Conservation (phyloP, 805 yeast genomes). For the Ogataea parapolymorpha region DNA sequence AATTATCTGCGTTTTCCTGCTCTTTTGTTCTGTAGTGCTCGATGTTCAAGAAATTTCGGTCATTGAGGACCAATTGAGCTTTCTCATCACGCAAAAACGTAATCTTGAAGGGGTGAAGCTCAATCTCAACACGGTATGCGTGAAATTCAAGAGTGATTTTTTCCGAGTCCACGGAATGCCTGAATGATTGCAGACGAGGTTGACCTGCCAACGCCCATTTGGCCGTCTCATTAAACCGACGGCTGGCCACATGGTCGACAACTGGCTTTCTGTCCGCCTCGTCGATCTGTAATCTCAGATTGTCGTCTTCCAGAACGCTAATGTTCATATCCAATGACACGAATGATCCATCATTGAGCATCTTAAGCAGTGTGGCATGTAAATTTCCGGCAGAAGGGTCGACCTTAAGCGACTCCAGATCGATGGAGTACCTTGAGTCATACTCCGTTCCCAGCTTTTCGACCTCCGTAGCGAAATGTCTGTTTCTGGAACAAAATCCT, state of each 20-base stretch:
- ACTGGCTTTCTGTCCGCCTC: constrained; percentile 46
- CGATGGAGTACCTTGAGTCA: constrained; percentile 41
- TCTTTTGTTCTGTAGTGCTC: constrained; percentile 69
- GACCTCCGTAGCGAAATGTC: constrained; percentile 55
- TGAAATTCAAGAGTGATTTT: constrained; percentile 36
- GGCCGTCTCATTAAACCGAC: constrained; percentile 59
- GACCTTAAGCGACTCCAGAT: constrained; percentile 32
- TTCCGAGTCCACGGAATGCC: constrained; percentile 23
- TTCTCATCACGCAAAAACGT: constrained; percentile 43
- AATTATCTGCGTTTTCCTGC: constrained; percentile 34
- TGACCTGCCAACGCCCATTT: constrained; percentile 50
- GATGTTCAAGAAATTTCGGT: constrained; percentile 64
- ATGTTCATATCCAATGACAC: constrained; percentile 55
- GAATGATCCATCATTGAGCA: constrained; percentile 35
- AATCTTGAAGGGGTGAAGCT: constrained; percentile 48
- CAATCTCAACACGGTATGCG: constrained; percentile 42
- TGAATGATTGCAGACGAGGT: constrained; percentile 23
- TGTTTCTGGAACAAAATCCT: constrained; percentile 81
- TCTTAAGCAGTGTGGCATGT: constrained; percentile 47
- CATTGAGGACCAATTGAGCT: constrained; percentile 60
- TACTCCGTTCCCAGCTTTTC: constrained; percentile 21
- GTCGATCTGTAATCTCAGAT: constrained; percentile 61
- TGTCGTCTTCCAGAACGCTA: constrained; percentile 52
- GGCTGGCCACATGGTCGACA: constrained; percentile 27
- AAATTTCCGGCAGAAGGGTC: constrained; percentile 33